Base-by-base conservation (phyloP, 2,329 filamentous ascomycete genomes). In the Paracamarosporium sp. region DNA sequence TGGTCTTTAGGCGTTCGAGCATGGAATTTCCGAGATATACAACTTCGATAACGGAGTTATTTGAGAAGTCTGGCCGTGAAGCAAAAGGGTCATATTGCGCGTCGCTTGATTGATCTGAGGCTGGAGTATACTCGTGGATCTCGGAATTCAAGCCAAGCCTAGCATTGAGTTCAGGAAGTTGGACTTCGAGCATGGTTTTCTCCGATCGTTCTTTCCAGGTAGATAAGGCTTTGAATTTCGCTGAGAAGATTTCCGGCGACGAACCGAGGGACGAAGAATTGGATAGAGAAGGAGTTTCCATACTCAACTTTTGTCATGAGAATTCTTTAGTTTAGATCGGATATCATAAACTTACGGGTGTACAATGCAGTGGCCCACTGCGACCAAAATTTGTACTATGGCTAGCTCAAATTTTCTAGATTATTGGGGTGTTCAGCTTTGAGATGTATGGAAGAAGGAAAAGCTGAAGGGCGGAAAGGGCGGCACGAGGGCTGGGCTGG, bases 1-100 rank as follows among this genome's bases (percentile, higher is more conserved):
- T 65, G 6, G 56, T 63, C 38, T 65, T 65, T 25, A 65, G 48
- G 36, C 61, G 59, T 50, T 64, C 61, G 25, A 65, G 61, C 63
- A 64, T 65, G 0, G 61, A 64, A 50, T 60, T 65, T n/a, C 59
- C 59, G 12, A 63, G 58, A 25, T 62, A 66, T 22, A 64, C 30
- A 17, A 56, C 48, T 13, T 40, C 41, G 7, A 64, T 58, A 5
- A 17, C 31, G 1, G 33, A 50, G 2, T 17, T 58, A n/a, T 60
- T 63, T 13, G 51, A n/a, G 4, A 64, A 33, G n/a, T 63, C 46
- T 35, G 57, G 47, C 4, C 12, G 24, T 7, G 40, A 8, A 4
- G 56, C 25, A 40, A 45, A 54, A 30, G 47, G 48, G 28, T 57
- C 30, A 28, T 58, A 50, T 4, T 45, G 25, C 22, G 13, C n/a